Conservation (phyloP, 106 monocot genomes). For the Ottelia alismoides region DNA sequence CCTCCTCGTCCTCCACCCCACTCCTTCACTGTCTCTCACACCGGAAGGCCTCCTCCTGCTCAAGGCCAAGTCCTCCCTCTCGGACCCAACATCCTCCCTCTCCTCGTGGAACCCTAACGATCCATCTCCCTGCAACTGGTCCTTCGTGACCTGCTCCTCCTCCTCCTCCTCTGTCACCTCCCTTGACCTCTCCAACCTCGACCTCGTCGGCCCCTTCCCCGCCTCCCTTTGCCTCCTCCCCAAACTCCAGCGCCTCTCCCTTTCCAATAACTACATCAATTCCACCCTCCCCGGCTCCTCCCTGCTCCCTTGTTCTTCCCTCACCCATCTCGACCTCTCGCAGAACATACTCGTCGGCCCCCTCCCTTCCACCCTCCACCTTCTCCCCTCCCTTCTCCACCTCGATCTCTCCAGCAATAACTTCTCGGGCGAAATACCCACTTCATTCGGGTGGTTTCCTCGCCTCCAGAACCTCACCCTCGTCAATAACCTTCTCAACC, state of each 20-base stretch:
- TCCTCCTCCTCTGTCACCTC: not conserved
- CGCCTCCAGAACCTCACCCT: constrained; percentile 8
- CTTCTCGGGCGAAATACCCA: constrained; percentile 10
- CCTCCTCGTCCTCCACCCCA: not conserved
- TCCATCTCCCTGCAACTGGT: constrained; percentile 8
- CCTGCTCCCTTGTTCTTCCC: constrained; percentile 4
- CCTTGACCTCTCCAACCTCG: constrained; percentile 1
- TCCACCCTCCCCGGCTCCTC: constrained; percentile 1
- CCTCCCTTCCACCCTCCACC: constrained; percentile 1
- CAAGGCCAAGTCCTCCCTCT: not conserved
- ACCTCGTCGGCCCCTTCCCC: constrained; percentile 8
- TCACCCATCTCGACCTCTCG: constrained; percentile 11
- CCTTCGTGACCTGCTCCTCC: constrained; percentile 1
- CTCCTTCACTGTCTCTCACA: not conserved
- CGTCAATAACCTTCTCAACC: constrained; percentile 5
- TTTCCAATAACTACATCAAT: constrained; percentile 6
- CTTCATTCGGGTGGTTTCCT: constrained; percentile 1
- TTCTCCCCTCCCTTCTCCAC: constrained; percentile 9
- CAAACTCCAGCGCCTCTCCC: constrained; percentile 7
- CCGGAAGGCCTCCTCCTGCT: constrained; percentile 11
- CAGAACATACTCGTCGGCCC: constrained; percentile 7
- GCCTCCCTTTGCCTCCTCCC: constrained; percentile 8
- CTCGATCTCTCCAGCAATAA: constrained; percentile 13
- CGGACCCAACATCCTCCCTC: not conserved
- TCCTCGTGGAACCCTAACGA: constrained; percentile 5